Base-by-base conservation (phyloP, 1,284 basidiomycete genomes). In the Tilletia caries region DNA sequence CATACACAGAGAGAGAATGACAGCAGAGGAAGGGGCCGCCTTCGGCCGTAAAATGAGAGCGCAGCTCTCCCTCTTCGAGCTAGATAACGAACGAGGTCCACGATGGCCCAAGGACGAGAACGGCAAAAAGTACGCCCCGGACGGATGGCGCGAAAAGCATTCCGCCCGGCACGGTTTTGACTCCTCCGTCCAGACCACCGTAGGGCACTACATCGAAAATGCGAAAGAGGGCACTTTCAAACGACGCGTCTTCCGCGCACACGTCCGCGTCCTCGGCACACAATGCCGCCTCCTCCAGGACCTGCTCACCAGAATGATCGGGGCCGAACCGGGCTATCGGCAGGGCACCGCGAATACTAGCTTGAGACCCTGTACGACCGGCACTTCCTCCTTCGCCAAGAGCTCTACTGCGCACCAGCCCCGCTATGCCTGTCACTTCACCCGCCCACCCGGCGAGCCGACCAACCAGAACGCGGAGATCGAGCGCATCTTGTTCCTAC, bases 381-480 rank as follows among this genome's bases (percentile, higher is more conserved):
- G 58, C 4, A 34, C 29, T 2, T 62, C 58, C 13, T 20, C 18
- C 13, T 62, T 62, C 33, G 33, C 33, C 58, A 62, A 62, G 18
- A 33, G 27, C 6, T 62, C 58, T 6, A 33, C 32, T 33, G 33
- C 33, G 58, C 58, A 62, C 32, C 33, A 37, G 32, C 27, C 58
- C 20, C 58, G 58, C 8, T 62, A 18, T 20, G 58, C 58, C 27
- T 33, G 32, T 15, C 58, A 62, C 23, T 34, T 62, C 58, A 62
- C 33, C 32, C 27, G 58, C 4, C 58, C 58, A 20, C 58, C 58
- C 2, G 58, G 58, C 27, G 58, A 62, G 10, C 18, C 6, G 27
- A 62, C 58, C 8, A 62, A 62, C 32, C 27, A 62, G 58, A 62
- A 62, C 29, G 58, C 58, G 23, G 58, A 62, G 33, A 33, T 62